These are phyloP conservation scores for Penicillium salamii DNA, from an alignment of 495 filamentous ascomycete genomes.

Conservation along the genomic window DNA sequence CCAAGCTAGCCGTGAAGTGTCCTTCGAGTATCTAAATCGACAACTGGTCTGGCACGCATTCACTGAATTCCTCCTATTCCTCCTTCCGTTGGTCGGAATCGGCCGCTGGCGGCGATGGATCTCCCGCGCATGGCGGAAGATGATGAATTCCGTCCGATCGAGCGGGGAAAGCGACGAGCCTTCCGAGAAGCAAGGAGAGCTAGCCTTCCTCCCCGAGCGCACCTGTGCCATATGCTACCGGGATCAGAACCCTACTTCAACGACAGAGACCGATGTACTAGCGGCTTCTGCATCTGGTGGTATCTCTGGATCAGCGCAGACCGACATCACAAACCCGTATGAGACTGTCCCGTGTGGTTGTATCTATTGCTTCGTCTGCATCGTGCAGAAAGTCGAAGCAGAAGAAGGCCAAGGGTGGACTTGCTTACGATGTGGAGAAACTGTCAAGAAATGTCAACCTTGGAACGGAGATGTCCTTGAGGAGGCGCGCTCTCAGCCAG, in stretches of 20 bases:
- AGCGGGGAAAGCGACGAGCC: conserved; percentile 46
- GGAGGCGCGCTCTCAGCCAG: conserved; percentile 47
- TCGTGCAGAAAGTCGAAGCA: conserved; percentile 83
- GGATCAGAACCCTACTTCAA: conserved; percentile 72
- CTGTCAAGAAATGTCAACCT: conserved; percentile 84
- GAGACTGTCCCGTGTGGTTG: conserved; percentile 88
- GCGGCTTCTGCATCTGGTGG: conserved; percentile 62
- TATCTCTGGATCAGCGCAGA: conserved; percentile 81
- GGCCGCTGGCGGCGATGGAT: conserved; percentile 91
- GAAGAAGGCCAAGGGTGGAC: conserved; percentile 96
- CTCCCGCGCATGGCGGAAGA: conserved; percentile 74
- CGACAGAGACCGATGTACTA: conserved; percentile 66
- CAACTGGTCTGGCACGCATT: conserved; percentile 99
- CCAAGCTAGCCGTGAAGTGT: conserved; percentile 84
- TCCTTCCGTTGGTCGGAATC: conserved; percentile 91
- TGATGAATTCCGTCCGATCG: conserved; percentile 58
- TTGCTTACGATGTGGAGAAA: conserved; percentile 86
- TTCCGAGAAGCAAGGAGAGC: conserved; percentile 62
- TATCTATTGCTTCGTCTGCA: conserved; percentile 94
- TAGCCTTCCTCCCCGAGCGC: conserved; percentile 81
- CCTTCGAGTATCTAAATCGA: conserved; percentile 95
- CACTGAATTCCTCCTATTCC: conserved; percentile 94
- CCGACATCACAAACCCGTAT: conserved; percentile 95
- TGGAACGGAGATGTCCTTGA: conserved; percentile 87
- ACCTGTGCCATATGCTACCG: conserved; percentile 98